These are phyloP conservation scores for Yarrowia sp. DNA, from an alignment of 805 yeast genomes.

Conservation along the genomic window DNA sequence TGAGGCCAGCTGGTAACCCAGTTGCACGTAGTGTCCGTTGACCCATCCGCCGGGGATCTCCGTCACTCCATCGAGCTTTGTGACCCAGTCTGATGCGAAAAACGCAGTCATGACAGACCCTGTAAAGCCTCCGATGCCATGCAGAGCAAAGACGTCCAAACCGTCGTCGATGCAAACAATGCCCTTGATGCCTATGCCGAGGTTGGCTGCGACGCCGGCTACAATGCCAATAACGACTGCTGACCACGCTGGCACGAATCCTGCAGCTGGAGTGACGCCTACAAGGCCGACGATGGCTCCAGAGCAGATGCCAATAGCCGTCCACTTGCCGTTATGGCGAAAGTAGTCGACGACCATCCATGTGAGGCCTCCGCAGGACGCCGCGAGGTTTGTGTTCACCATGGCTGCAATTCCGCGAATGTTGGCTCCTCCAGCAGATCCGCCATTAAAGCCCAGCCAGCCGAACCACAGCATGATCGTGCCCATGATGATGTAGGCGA, in stretches of 20 bases:
- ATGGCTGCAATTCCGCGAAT: slow-evolving; percentile 93
- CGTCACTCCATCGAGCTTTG: slow-evolving; percentile 57
- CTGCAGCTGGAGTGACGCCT: slow-evolving; percentile 82
- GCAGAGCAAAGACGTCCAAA: slow-evolving; percentile 89
- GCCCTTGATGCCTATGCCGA: slow-evolving; percentile 77
- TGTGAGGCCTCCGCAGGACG: slow-evolving; percentile 85
- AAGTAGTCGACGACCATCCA: slow-evolving; percentile 87
- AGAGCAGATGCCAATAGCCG: slow-evolving; percentile 86
- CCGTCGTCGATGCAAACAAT: slow-evolving; percentile 84
- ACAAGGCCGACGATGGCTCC: slow-evolving; percentile 94
- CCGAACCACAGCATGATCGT: slow-evolving; percentile 96
- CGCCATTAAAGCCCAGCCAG: slow-evolving; percentile 99
- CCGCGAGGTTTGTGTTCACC: slow-evolving; percentile 90
- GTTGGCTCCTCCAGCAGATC: slow-evolving; percentile 90
- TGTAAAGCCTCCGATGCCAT: slow-evolving; percentile 87
- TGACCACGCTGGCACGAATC: slow-evolving; percentile 89
- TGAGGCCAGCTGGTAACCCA: slow-evolving; percentile 92
- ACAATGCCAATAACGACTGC: slow-evolving; percentile 79
- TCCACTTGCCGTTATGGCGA: slow-evolving; percentile 86
- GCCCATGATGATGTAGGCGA: slow-evolving; percentile 84
- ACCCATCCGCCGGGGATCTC: slow-evolving; percentile 87
- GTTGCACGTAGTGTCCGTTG: slow-evolving; percentile 81
- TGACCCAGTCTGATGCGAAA: slow-evolving; percentile 80
- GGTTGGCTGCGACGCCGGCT: slow-evolving; percentile 75
- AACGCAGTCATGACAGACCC: slow-evolving; percentile 86